Conservation (phyloP, 1,284 basidiomycete genomes). For the Coniferiporia sulphurascens region DNA sequence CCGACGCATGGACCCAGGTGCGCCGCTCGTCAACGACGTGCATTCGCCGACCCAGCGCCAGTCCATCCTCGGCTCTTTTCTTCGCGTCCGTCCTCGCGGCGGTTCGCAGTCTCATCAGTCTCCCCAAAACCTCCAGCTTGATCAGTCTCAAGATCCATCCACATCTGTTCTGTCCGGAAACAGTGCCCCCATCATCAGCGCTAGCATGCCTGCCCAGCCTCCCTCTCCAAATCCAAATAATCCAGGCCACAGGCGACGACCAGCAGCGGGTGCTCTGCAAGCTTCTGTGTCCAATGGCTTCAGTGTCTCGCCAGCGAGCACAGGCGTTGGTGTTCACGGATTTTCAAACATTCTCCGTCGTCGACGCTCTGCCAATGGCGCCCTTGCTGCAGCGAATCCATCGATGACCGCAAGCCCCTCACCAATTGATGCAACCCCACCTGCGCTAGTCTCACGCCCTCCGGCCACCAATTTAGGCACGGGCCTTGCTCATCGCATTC, state of each 20-base stretch:
- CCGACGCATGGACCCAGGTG: slow-evolving; percentile 15
- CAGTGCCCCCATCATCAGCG: background rate
- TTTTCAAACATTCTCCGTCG: slow-evolving; percentile 21
- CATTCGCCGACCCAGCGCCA: slow-evolving; percentile 26
- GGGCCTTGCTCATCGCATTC: slow-evolving; percentile 26
- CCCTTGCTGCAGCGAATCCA: slow-evolving; percentile 1
- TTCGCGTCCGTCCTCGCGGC: slow-evolving; percentile 35
- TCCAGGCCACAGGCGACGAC: slow-evolving; percentile 16
- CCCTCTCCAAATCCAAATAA: slow-evolving; percentile 4
- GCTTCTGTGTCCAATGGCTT: slow-evolving; percentile 8
- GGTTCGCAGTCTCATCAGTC: slow-evolving; percentile 33
- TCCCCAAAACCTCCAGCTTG: slow-evolving; percentile 11
- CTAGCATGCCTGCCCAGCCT: slow-evolving; percentile 9
- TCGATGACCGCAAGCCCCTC: background rate
- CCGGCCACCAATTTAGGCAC: background rate
- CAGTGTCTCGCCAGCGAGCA: background rate
- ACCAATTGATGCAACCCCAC: background rate
- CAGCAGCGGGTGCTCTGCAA: background rate
- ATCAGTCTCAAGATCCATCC: background rate
- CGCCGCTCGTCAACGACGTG: slow-evolving; percentile 10
- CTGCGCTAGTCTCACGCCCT: background rate
- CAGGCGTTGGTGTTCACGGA: slow-evolving; percentile 3
- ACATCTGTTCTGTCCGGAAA: background rate
- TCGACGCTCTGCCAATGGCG: slow-evolving; percentile 21
- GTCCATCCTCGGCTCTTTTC: slow-evolving; percentile 36